Evolutionary conservation across 1,284 basidiomycete species (phyloP), one percentile per base, ranked within the genome.

Genomic region (Ustilago loliicola): DNA sequence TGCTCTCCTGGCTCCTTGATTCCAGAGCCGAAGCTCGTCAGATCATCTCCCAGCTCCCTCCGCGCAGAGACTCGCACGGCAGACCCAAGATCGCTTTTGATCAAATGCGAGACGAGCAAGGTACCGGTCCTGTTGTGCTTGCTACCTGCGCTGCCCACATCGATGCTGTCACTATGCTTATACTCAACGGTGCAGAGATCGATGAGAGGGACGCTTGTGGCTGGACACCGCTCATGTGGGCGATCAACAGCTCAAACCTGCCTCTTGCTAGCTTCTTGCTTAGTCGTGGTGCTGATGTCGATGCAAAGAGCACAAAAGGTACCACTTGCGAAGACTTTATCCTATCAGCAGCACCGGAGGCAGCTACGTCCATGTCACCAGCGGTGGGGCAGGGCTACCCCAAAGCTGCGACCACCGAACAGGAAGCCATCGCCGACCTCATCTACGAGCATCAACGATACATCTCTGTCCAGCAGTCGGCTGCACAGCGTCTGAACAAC

Each of bases 221-320:
- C 47, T 98, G 96, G 96, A 95, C 94, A 3, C 92, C 96, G 1
- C 88, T 99, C n/a, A 96, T 98, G 85, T 93, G 96, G 88, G 95
- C 96, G 11, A 93, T 93, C 17, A 88, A 98, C 64, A 89, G 94
- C 53, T 92, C 94, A 15, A 94, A 96, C 38, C 93, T 96, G 7
- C 95, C 95, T 1, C 89, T 98, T 19, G 91, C 98, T 38, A 94
- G 95, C 0, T 93, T 94, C 88, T 89, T 99, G 29, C 92, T 98
- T 87, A 96, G 94, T 19, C 93, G 94, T 79, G 95, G 95, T 47
- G 81, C 82, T 23, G 69, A 83, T 38, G 70, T 81, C 48, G 79
- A 80, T 25, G 81, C 81, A 21, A 74, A 75, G 13, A 80, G 72
- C 57, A 55, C 54, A 38, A 77, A 77, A 34, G 82, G 82, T 11